Base-by-base conservation (phyloP, 495 filamentous ascomycete species). In the Aspergillus coremiiformis region DNA sequence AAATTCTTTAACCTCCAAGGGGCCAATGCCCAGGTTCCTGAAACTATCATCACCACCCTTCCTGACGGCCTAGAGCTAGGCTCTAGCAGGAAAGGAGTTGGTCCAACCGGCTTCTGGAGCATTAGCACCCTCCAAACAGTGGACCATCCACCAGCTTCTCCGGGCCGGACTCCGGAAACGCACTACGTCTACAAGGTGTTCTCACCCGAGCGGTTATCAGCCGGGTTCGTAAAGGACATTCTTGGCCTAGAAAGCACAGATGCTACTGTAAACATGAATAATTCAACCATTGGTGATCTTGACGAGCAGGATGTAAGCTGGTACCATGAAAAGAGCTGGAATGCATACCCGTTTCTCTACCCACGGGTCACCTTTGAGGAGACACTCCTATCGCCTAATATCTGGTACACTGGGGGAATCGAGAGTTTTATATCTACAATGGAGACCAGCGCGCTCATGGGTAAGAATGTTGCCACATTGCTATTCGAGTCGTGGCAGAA, bases 151-250 rank as follows among this genome's bases (percentile, higher is more conserved):
- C 54, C 53, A n/a, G 55, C 62, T 9, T 52, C 71, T 5, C 55
- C 69, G 43, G 59, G n/a, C 14, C 10, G 14, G 9, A 35, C 14
- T 4, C 32, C 68, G 22, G 56, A 68, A 15, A 52, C 58, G 15
- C 92, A 98, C 63, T 90, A 87, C 58, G 78, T 96, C 24, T 98
- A 97, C 74, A 98, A 98, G 67, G 87, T 97, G 52, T 98, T 97
- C 77, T 94, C 90, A 0, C 87, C 90, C 0, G 68, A 80, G 32
- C 75, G 73, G 5, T 73, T 89, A 10, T 83, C 82, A 0, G 65
- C 80, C 0, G 64, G 75, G 3, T 91, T 90, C 60, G 60, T 95
- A 29, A 72, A 77, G 10, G 57, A 68, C 8, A 58, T 75, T 17
- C 58, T 76, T 1, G 67, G 62, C 1, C 56, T 74, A 19, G 58